Evolutionary conservation across 257 asterid species (phyloP).

Genomic region (Craterostigma plantagineum): DNA sequence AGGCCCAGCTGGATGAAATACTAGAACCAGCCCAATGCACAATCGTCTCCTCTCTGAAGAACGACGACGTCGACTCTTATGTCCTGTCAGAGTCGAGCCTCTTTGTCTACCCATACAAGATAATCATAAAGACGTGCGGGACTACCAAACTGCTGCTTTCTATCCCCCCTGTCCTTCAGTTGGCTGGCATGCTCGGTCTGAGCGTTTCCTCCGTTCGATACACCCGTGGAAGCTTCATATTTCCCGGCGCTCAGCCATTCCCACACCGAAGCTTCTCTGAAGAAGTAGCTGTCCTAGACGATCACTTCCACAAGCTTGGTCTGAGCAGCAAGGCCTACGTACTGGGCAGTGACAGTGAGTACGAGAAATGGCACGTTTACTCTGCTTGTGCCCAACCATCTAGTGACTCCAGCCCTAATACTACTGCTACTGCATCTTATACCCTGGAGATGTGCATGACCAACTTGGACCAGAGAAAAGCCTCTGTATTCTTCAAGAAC

Average conservation of each 20-base stretch:
- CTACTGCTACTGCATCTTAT: conserved; percentile 16
- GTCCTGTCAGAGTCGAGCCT: conserved; percentile 84
- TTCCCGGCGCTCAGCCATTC: conserved; percentile 63
- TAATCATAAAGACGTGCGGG: conserved; percentile 71
- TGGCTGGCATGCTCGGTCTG: conserved; percentile 31
- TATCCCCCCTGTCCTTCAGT: conserved; percentile 40
- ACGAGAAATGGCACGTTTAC: conserved; percentile 69
- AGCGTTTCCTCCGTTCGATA: conserved; percentile 41
- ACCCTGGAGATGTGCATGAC: conserved; percentile 90
- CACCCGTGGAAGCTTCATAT: conserved; percentile 66
- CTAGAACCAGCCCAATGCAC: conserved; percentile 69
- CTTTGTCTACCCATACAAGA: conserved; percentile 56
- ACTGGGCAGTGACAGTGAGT: conserved; percentile 37
- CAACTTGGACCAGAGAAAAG: conserved; percentile 38
- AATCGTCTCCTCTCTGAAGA: conserved; percentile 53
- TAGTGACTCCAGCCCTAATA: too few species aligned
- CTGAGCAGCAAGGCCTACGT: conserved; percentile 39
- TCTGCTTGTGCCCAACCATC: conserved; percentile 37
- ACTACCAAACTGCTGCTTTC: conserved; percentile 75
- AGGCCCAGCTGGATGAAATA: conserved; percentile 49
- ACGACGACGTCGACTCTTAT: conserved; percentile 52
- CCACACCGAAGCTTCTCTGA: conserved; percentile 69
- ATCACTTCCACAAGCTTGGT: conserved; percentile 37
- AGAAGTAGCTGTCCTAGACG: conserved; percentile 47
- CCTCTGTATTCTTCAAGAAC: conserved; percentile 50